A percentile compares a stretch with the other conserved stretches of the same genome.
These are phyloP conservation scores for Candida insectorum DNA, from an alignment of 805 yeast species.

Conservation along the genomic window DNA sequence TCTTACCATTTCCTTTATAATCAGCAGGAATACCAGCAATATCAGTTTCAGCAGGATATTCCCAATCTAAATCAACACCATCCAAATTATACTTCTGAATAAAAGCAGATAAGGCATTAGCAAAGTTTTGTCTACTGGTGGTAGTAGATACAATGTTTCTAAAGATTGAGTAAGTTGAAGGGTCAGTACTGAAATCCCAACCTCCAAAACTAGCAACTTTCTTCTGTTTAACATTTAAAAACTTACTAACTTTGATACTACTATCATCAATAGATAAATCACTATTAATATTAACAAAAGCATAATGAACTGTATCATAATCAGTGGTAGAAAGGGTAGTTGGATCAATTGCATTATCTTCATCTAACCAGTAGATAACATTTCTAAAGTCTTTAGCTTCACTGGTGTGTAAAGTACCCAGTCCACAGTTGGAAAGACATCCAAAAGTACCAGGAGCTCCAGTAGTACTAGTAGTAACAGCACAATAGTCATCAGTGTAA, in stretches of 20 bases:
- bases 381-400: slow-evolving; percentile 13
- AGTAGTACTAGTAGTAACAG: slow-evolving; percentile 8
- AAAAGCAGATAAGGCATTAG: slow-evolving; percentile 12
- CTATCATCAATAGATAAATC: slow-evolving; percentile 12
- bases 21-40: slow-evolving; percentile 14
- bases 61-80: slow-evolving; percentile 21
- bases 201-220: slow-evolving; percentile 18
- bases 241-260: slow-evolving; percentile 8
- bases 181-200: slow-evolving; percentile 13
- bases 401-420: slow-evolving; percentile 12
- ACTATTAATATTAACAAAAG: slow-evolving; percentile 12
- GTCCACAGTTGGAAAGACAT: slow-evolving; percentile 18
- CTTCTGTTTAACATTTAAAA: slow-evolving; percentile 10
- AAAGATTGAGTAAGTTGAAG: slow-evolving; percentile 12
- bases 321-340: slow-evolving; percentile 2
- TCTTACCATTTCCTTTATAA: slow-evolving; percentile 10
- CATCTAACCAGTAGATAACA: slow-evolving; percentile 16
- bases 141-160: slow-evolving; percentile 10
- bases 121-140: slow-evolving; percentile 12
- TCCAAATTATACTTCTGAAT: slow-evolving; percentile 12
- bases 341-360: slow-evolving; percentile 10
- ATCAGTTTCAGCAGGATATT: slow-evolving; percentile 15
- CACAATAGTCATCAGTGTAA: slow-evolving; percentile 13
- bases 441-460: slow-evolving; percentile 16
- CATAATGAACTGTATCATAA: slow-evolving; percentile 15